phyloP scores from a whole-genome alignment of 176 grass and related monocot species.

The Miscanthus lutarioriparius region DNA sequence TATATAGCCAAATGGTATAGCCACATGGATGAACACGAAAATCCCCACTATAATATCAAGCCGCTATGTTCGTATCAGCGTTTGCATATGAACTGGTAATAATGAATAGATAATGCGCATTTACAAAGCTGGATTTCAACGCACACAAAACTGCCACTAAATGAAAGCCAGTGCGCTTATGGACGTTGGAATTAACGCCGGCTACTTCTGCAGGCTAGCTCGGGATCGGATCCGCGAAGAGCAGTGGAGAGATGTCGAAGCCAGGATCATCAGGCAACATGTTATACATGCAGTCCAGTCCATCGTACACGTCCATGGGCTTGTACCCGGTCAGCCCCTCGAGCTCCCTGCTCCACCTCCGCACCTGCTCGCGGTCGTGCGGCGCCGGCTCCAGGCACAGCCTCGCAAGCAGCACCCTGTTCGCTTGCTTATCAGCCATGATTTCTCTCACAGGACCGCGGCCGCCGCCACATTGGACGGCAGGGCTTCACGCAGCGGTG shows the following conservation, averaged over 20 bases:
- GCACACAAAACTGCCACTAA: background rate
- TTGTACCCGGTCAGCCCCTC: background rate
- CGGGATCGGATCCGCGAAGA: background rate
- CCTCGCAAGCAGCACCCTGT: no score
- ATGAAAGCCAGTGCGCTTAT: background rate
- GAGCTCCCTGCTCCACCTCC: background rate
- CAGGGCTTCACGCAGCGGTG: background rate
- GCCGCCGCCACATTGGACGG: slow-evolving; percentile 8
- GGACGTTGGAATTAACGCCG: background rate
- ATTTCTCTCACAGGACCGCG: no score
- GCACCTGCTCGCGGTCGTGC: background rate
- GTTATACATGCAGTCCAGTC: background rate
- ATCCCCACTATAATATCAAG: no score
- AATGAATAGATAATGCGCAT: no score
- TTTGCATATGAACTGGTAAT: no score
- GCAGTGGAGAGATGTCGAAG: background rate
- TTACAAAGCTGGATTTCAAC: background rate
- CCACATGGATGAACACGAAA: no score
- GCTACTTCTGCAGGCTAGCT: background rate
- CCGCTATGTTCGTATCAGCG: no score
- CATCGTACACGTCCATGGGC: background rate
- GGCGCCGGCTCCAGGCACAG: background rate
- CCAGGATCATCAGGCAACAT: background rate
- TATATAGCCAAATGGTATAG: no score
- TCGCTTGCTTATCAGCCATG: no score